Conservation (phyloP, 2,329 filamentous ascomycete genomes). For the Pseudocercospora vitis region DNA sequence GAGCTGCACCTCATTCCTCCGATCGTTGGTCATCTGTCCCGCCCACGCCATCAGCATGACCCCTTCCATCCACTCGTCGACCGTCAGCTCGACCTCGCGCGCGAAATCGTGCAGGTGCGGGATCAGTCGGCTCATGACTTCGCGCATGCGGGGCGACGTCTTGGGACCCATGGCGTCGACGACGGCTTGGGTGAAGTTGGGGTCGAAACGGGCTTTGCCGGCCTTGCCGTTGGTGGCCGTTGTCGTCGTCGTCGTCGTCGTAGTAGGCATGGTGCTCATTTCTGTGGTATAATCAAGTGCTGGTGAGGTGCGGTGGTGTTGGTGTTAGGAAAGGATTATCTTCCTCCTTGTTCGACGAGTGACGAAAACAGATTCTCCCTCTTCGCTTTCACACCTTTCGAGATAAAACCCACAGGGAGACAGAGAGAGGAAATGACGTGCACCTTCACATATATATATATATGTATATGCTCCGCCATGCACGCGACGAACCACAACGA, state of each 20-base stretch:
- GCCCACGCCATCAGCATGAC: slow-evolving; percentile 61
- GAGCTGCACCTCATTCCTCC: slow-evolving; percentile 63
- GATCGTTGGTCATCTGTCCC: slow-evolving; percentile 62
- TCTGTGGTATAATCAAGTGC: not conserved
- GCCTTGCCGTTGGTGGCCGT: not conserved
- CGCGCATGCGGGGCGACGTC: slow-evolving; percentile 34
- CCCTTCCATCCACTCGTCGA: slow-evolving; percentile 60
- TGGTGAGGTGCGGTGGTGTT: too few relatives aligned
- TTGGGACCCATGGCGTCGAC: slow-evolving; percentile 41
- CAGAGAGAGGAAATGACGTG: too few relatives aligned
- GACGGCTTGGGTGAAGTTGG: slow-evolving; percentile 35
- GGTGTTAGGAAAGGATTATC: too few relatives aligned
- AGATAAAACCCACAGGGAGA: too few relatives aligned
- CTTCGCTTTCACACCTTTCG: too few relatives aligned
- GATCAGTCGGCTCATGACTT: slow-evolving; percentile 52
- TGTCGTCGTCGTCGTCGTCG: not conserved
- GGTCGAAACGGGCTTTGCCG: not conserved
- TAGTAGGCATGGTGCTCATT: not conserved
- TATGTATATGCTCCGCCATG: too few relatives aligned
- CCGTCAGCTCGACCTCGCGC: slow-evolving; percentile 58
- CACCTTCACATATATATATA: too few relatives aligned
- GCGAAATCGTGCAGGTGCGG: slow-evolving; percentile 61
- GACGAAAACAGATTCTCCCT: too few relatives aligned
- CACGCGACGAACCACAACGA: too few relatives aligned
- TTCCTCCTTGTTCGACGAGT: too few relatives aligned